Conservation (phyloP, 495 filamentous ascomycete species). For the Penicillium pulvis region DNA sequence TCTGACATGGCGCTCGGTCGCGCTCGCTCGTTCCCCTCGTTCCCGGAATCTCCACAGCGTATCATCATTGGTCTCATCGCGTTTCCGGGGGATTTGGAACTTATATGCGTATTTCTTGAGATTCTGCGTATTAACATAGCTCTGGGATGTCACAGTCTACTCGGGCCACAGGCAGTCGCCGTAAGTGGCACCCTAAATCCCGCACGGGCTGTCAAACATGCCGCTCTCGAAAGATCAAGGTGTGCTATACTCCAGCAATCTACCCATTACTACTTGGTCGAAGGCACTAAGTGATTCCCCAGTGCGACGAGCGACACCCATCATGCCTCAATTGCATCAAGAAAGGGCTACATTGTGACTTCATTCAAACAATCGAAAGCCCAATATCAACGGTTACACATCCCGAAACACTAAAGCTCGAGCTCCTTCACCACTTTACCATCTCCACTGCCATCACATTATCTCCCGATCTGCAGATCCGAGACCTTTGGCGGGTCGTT, state of each 20-base stretch:
- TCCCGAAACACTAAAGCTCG: constrained; percentile 13
- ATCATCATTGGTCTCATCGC: too few species aligned
- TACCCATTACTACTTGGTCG: neutral
- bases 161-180: too few species aligned
- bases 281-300: too few species aligned
- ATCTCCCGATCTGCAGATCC: constrained; percentile 10
- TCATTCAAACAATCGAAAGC: neutral
- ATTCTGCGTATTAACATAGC: too few species aligned
- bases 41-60: too few species aligned
- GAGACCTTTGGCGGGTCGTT: constrained; percentile 25
- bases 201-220: constrained; percentile 1
- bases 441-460: constrained; percentile 18
- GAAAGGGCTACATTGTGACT: constrained; percentile 10
- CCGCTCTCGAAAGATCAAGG: constrained; percentile 3
- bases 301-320: constrained; percentile 20
- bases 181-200: neutral
- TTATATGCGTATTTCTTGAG: too few species aligned
- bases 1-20: too few species aligned
- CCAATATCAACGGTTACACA: neutral
- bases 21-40: too few species aligned
- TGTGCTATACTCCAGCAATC: neutral
- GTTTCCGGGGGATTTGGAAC: too few species aligned
- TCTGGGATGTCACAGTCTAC: too few species aligned
- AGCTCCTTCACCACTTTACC: constrained; percentile 20
- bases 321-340: constrained; percentile 16